These are phyloP conservation scores for Quercus agrifolia DNA, from an alignment of 306 rosid genomes.

Conservation along the genomic window DNA sequence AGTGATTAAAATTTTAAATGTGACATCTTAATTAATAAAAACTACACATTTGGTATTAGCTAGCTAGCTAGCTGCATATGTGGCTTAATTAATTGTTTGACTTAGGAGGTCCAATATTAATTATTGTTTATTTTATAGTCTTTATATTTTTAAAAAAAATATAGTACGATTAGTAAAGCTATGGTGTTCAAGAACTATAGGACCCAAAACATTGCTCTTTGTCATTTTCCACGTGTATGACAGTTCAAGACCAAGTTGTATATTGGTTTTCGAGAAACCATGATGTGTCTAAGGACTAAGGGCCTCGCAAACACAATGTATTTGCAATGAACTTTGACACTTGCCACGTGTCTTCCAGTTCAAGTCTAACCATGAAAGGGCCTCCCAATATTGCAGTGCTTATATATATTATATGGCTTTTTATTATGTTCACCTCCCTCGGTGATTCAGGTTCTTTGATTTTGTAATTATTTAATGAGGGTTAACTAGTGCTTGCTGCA, in stretches of 20 bases:
- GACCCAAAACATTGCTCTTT: constrained; percentile 23
- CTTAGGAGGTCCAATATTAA: constrained; percentile 16
- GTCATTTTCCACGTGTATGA: constrained; percentile 46
- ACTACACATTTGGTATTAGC: constrained; percentile 28
- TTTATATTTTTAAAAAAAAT: background rate
- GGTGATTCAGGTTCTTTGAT: background rate
- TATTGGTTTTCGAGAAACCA: background rate
- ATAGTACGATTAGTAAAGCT: background rate
- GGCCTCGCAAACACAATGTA: background rate
- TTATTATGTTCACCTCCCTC: background rate
- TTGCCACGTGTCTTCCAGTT: constrained; percentile 28
- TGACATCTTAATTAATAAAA: background rate
- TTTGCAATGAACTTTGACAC: constrained; percentile 7
- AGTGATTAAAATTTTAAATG: constrained; percentile 7
- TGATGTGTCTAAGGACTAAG: background rate
- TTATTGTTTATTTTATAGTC: background rate
- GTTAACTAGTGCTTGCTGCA: background rate
- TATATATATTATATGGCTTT: background rate
- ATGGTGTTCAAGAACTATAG: constrained; percentile 33
- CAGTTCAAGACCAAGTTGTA: constrained; percentile 30
- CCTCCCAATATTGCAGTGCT: background rate
- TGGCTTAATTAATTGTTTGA: constrained; percentile 47
- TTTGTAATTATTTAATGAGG: background rate
- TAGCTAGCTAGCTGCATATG: background rate
- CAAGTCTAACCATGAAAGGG: constrained; percentile 22